Base-by-base conservation (phyloP, 2,329 filamentous ascomycete genomes). In the Emergomyces africanus region DNA sequence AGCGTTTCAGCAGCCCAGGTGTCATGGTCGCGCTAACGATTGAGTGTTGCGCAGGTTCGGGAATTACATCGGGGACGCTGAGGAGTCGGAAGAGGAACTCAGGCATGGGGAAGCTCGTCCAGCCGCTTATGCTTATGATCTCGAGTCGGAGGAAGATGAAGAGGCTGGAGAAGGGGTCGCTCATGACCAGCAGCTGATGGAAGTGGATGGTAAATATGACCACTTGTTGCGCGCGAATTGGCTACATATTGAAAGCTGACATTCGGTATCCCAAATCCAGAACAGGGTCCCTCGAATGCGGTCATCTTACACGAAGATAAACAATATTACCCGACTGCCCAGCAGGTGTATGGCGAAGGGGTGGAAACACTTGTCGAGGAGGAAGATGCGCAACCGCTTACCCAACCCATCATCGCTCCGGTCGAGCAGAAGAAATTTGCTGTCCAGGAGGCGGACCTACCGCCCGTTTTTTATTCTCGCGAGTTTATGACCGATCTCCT, bases 301-400 rank as follows among this genome's bases (percentile, higher is more conserved):
- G 90, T 99, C n/a, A 83, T 99, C 60, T 82, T 99, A 51, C 94
- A 99, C 76, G 94, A 99, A 79, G 94, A 99, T 77, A 99, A 99
- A 74, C 94, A 97, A 72, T 99, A 99, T 75, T 99, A 99, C 71
- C 94, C 94, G 35, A 96, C 91, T n/a, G 94, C 94, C 59, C 86
- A 92, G 70, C 94, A 99, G 73, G 86, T 96, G 48, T 99, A 97
- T 71, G 94, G 94, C 57, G 82, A 85, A 66, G 91, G 94, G 75
- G 94, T 99, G 67, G 94, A 99, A 76, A 94, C 92, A 1, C 77
- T 96, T 73, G 92, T 99, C 42, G 89, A 97, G 70, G 94, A 99
- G 74, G 94, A 97, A 76, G 94, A 99, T 78, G 88, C 91, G 61
- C 94, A 99, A 72, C 88, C 91, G 53, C 81, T 99, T 62, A 85